These are phyloP conservation scores for Leucaena leucocephala DNA, from an alignment of 306 rosid species.

Conservation along the genomic window DNA sequence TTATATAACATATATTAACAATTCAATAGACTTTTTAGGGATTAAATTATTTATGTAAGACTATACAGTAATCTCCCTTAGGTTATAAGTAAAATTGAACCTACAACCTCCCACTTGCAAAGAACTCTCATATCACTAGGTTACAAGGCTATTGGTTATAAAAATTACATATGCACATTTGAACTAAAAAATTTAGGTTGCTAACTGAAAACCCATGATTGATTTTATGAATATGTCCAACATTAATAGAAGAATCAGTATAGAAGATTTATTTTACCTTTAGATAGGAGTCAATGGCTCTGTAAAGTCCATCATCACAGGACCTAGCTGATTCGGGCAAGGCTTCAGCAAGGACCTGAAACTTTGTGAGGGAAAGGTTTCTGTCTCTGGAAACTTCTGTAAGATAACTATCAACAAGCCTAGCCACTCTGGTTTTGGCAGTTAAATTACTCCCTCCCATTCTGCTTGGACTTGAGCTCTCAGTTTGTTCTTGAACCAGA, in stretches of 20 bases:
- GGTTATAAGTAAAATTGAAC: too few species aligned
- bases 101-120: too few species aligned
- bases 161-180: not conserved
- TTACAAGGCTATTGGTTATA: not conserved
- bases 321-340: conserved; percentile 96
- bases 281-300: conserved; percentile 95
- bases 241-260: not conserved
- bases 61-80: too few species aligned
- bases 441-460: conserved; percentile 50
- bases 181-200: not conserved
- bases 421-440: conserved; percentile 93
- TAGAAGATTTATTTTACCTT: conserved; percentile 52
- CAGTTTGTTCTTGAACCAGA: conserved; percentile 89
- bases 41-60: too few species aligned
- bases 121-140: too few species aligned
- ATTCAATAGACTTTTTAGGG: too few species aligned
- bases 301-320: conserved; percentile 96
- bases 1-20: too few species aligned
- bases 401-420: conserved; percentile 97
- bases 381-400: conserved; percentile 94
- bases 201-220: not conserved
- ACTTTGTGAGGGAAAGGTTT: conserved; percentile 90
- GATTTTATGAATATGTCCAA: not conserved
- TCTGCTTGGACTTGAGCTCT: conserved; percentile 71
- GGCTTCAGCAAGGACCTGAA: conserved; percentile 98